Percentiles rank a stretch among this genome's conserved stretches.
These are phyloP conservation scores for Wilcoxina mikolae DNA, from an alignment of 495 filamentous ascomycete species.

Conservation along the genomic window DNA sequence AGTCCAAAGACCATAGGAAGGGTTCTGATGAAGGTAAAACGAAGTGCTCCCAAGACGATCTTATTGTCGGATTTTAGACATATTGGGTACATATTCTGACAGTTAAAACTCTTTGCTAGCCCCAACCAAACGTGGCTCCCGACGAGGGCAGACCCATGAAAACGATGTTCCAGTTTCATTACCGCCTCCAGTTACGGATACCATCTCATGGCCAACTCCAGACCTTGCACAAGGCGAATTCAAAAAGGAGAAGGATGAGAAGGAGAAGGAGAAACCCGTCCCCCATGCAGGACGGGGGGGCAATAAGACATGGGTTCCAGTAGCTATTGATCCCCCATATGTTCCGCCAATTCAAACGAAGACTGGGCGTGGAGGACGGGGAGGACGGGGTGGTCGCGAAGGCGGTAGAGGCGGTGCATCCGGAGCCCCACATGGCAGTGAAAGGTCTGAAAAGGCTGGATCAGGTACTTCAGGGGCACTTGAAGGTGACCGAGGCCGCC, in stretches of 20 bases:
- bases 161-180: constrained; percentile 12
- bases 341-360: constrained; percentile 29
- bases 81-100: neutral
- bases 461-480: constrained; percentile 8
- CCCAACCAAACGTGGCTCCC: neutral
- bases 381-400: constrained; percentile 34
- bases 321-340: constrained; percentile 17
- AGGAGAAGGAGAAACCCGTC: constrained; percentile 38
- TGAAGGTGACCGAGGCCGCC: constrained; percentile 23
- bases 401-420: constrained; percentile 14
- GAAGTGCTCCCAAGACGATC: no score
- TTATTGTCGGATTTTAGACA: no score
- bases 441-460: constrained; percentile 5
- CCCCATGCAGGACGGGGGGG: constrained; percentile 25
- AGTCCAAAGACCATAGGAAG: constrained; percentile 40
- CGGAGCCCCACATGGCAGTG: constrained; percentile 10
- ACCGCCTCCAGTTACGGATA: constrained; percentile 54
- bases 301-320: constrained; percentile 31
- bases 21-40: constrained; percentile 36
- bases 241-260: constrained; percentile 56
- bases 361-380: constrained; percentile 48
- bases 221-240: constrained; percentile 61
- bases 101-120: neutral
- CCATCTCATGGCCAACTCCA: constrained; percentile 77
- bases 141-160: constrained; percentile 6